Base-by-base conservation (phyloP, 163 green algal genomes). In the Chlorella variabilis region DNA sequence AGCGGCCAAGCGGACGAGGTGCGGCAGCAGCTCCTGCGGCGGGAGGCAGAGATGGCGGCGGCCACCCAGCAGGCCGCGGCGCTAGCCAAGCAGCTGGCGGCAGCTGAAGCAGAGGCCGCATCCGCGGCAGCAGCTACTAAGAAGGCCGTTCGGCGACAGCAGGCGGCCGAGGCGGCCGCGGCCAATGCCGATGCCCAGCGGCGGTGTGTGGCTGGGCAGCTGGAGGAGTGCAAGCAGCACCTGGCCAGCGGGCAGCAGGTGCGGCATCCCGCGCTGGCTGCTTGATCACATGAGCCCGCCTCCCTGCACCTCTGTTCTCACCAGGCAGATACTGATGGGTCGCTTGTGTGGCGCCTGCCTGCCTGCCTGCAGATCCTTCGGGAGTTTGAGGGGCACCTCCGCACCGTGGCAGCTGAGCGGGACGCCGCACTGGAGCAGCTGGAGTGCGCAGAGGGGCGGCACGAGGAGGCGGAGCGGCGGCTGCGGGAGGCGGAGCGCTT, bases 341-440 rank as follows among this genome's bases (percentile, higher is more conserved):
- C 15, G 54, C 13, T 62, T 9, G 54, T 29, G 9, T 67, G 8
- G 29, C 15, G 27, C 42, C 48, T 48, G 29, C 69, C 8, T 41
- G 25, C 31, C 23, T n/a, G 15, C 21, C 20, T 36, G 31, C 70
- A 71, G 54, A 54, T 77, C 33, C 34, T 85, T 29, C 70, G 71
- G 15, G 80, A 85, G 65, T 83, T 83, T 33, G 77, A 83, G 65
- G 66, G 65, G 2, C 77, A 77, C 51, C 51, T 83, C 27, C 67
- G 66, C 17, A 49, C 49, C 1, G 77, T 83, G 65, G 66, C 66
- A 1, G 49, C 11, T 2, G 80, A 85, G 65, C 58, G 80, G 0
- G 69, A 85, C 23, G 41, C 71, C 4, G 80, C 80, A 6, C 51
- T 85, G 42, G 71, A 36, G 31, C 21, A 85, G 71, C 38, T 85